These are phyloP conservation scores for Yarrowia osloensis DNA, from an alignment of 805 yeast species.

Conservation along the genomic window DNA sequence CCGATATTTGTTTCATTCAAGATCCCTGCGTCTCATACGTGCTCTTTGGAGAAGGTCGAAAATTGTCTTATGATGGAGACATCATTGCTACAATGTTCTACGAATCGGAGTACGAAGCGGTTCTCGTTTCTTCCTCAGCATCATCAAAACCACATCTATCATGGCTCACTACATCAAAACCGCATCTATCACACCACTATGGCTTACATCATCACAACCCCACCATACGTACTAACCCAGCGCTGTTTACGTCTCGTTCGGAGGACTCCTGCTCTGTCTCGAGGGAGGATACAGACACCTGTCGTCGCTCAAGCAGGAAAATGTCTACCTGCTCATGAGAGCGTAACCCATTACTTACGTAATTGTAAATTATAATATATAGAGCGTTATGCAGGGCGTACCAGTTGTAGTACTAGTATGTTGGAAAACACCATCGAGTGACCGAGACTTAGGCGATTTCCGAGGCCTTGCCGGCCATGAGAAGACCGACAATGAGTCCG, in stretches of 20 bases:
- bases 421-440: no score
- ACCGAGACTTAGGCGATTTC: constrained; percentile 78
- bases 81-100: no score
- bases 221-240: constrained; percentile 45
- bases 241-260: constrained; percentile 92
- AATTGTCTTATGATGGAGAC: no score
- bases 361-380: constrained; percentile 29
- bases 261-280: constrained; percentile 88
- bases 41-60: not conserved
- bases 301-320: constrained; percentile 88
- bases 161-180: no score
- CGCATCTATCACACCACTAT: no score
- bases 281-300: constrained; percentile 94
- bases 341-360: constrained; percentile 28
- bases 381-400: constrained; percentile 29
- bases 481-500: constrained; percentile 95
- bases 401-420: not conserved
- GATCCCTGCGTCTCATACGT: no score
- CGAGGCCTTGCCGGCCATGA: constrained; percentile 94
- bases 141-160: no score
- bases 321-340: constrained; percentile 87
- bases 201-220: no score
- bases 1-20: no score
- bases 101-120: no score
- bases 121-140: no score